A percentile compares a stretch with the other conserved stretches of the same genome.
phyloP scores from a whole-genome alignment of 2,329 filamentous ascomycete species.

The Cryphonectria radicalis region DNA sequence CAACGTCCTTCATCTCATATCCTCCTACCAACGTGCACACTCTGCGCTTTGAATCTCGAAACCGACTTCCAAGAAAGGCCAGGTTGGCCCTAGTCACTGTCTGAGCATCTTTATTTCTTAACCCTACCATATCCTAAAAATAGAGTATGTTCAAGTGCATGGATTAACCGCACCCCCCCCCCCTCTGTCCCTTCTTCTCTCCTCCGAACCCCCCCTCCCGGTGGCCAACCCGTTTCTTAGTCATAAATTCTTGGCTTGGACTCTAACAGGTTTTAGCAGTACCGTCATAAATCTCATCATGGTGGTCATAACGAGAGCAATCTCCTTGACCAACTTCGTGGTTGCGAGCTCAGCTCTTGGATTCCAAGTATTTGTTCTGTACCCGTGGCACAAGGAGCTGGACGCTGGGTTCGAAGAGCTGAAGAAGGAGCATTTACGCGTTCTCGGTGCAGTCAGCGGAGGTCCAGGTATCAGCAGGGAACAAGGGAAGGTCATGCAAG shows the following conservation, averaged over 20 bases:
- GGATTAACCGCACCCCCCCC: background rate
- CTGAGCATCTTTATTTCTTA: background rate
- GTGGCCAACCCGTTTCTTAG: no score
- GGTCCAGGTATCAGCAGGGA: background rate
- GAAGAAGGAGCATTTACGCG: conserved; percentile 59
- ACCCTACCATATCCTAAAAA: background rate
- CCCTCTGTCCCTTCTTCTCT: no score
- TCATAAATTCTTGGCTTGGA: background rate
- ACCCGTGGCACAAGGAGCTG: conserved; percentile 71
- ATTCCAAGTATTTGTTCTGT: conserved; percentile 72
- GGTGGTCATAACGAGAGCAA: conserved; percentile 43
- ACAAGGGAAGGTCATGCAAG: background rate
- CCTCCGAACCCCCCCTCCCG: no score
- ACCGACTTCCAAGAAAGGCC: background rate
- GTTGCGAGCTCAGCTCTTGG: conserved; percentile 67
- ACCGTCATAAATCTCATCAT: background rate
- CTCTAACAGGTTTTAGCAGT: background rate
- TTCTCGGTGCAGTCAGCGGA: conserved; percentile 35
- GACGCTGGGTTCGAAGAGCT: conserved; percentile 64
- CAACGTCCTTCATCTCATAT: background rate
- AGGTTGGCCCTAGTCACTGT: background rate
- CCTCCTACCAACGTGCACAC: background rate
- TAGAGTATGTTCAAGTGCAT: background rate
- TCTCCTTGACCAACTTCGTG: conserved; percentile 68
- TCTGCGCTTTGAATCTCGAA: background rate